These are phyloP conservation scores for Corymbia maculata DNA, from an alignment of 345 rosid genomes.

Conservation along the genomic window DNA sequence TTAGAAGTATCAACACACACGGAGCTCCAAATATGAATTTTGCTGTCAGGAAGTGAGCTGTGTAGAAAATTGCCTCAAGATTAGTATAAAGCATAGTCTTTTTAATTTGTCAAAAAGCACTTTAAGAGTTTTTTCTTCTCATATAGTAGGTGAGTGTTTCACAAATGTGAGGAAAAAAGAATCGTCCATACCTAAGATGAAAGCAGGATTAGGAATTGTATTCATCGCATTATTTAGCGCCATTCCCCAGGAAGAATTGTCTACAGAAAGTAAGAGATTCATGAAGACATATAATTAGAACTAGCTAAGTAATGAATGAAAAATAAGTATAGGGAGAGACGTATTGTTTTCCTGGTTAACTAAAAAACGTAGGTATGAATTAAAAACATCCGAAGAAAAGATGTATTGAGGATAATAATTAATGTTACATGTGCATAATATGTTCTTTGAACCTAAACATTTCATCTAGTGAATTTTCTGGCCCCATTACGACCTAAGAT, in stretches of 20 bases:
- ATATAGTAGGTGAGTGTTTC: not conserved
- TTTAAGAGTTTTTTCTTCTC: not conserved
- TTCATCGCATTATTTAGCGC: not conserved
- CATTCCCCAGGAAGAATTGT: fast-evolving
- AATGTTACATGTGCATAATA: too few species aligned
- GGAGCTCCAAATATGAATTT: not conserved
- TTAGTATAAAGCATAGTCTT: not conserved
- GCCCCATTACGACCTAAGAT: not conserved
- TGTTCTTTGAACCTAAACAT: too few species aligned
- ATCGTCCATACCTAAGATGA: not conserved
- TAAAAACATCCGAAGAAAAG: not conserved
- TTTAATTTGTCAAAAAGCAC: not conserved
- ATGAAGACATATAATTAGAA: not conserved
- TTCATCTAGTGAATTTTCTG: too few species aligned
- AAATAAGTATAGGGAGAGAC: not conserved
- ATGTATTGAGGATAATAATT: too few species aligned
- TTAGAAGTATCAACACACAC: not conserved
- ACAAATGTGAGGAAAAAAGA: not conserved
- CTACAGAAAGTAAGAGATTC: not conserved
- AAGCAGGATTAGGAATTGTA: fast-evolving
- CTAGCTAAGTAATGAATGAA: fast-evolving
- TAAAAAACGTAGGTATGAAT: too few species aligned
- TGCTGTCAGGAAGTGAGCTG: not conserved
- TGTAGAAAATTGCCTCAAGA: not conserved
- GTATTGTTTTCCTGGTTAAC: not conserved